Evolutionary conservation across 208 protist genomes (phyloP).

Genomic region (Leishmania arabica): DNA sequence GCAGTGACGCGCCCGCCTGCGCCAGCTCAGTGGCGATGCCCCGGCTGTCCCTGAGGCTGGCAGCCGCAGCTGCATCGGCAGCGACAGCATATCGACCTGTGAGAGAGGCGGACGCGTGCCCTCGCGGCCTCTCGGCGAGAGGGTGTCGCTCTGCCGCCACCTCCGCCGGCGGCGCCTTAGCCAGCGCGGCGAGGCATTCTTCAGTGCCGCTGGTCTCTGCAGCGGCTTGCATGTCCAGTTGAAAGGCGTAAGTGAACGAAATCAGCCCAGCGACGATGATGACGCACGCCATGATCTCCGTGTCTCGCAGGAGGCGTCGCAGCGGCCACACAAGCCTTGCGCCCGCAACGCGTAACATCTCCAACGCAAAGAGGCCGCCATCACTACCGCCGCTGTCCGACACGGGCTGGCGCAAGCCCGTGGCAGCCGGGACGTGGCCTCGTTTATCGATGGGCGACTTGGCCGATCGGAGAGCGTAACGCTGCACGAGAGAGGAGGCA

Average conservation of each 20-base stretch:
- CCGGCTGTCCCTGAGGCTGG: background rate
- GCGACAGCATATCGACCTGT: background rate
- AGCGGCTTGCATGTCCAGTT: background rate
- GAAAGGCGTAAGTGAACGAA: constrained; percentile 44
- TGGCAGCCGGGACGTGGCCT: background rate
- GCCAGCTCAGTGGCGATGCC: background rate
- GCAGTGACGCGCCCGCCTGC: background rate
- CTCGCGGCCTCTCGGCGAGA: background rate
- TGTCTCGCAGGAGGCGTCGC: constrained; percentile 5
- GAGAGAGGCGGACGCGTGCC: background rate
- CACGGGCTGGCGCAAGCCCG: background rate
- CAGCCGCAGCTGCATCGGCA: background rate
- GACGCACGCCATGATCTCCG: constrained; percentile 36
- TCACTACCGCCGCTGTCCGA: background rate
- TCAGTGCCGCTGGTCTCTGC: background rate
- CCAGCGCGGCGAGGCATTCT: background rate
- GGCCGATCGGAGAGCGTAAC: background rate
- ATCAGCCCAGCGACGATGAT: constrained; percentile 45
- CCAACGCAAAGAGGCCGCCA: background rate
- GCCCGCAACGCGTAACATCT: background rate
- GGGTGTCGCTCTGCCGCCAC: background rate
- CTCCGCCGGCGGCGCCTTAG: background rate
- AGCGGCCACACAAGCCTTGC: background rate
- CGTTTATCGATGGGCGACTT: background rate
- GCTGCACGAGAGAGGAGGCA: background rate